phyloP scores from a whole-genome alignment of 495 filamentous ascomycete genomes.

The Trichoderma virens region DNA sequence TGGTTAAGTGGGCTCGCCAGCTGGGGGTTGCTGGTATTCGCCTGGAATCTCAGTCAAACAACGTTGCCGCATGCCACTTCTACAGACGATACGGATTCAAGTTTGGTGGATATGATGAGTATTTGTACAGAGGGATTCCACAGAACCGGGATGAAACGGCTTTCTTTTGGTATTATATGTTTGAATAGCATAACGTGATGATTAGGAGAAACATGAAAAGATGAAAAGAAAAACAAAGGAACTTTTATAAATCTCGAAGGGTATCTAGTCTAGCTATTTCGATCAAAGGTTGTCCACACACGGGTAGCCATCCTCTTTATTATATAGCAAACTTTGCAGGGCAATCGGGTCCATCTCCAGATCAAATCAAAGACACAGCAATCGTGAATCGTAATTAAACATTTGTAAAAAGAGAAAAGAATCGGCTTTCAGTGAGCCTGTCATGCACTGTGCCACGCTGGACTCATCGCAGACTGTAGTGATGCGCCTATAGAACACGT shows the following conservation, averaged over 20 bases:
- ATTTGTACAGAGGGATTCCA: not conserved
- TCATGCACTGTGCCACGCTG: not conserved
- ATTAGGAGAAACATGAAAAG: not conserved
- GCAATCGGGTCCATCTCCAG: not conserved
- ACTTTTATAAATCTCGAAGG: not conserved
- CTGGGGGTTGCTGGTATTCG: not conserved
- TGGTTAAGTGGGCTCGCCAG: not conserved
- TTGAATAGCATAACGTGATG: not conserved
- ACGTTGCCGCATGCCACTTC: not conserved
- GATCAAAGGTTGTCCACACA: not conserved
- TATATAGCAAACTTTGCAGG: not conserved
- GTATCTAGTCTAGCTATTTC: not conserved
- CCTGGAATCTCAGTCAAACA: not conserved
- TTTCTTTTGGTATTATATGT: not conserved
- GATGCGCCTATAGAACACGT: not conserved
- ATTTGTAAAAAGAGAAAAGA: not conserved
- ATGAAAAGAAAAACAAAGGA: not conserved
- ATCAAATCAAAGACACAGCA: not conserved
- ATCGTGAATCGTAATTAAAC: not conserved
- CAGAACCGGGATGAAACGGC: not conserved
- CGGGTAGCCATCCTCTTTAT: not conserved
- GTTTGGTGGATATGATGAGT: not conserved
- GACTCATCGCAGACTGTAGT: not conserved
- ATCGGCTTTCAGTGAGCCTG: not conserved
- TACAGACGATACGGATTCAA: not conserved